These are phyloP conservation scores for Phanerochaete sordida DNA, from an alignment of 768 basidiomycete genomes.

Conservation along the genomic window DNA sequence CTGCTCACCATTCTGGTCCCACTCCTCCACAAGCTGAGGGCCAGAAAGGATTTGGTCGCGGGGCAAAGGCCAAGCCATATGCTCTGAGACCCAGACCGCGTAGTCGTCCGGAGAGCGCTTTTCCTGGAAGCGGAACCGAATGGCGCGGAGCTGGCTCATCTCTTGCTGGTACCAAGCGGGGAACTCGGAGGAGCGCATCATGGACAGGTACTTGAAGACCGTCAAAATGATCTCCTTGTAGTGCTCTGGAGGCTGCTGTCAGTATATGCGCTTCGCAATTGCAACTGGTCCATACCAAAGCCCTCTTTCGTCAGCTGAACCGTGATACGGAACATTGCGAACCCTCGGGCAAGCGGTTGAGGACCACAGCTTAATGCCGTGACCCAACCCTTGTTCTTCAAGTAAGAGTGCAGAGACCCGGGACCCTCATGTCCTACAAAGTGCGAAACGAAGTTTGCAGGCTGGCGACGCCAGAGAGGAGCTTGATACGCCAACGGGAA, in stretches of 20 bases:
- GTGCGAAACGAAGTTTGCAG: constrained; percentile 70
- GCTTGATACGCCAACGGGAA: constrained; percentile 77
- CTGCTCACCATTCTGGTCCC: constrained; percentile 46
- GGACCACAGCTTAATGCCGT: constrained; percentile 68
- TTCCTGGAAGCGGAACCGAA: constrained; percentile 84
- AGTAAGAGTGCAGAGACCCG: constrained; percentile 86
- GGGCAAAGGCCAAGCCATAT: constrained; percentile 81
- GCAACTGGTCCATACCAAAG: constrained; percentile 48
- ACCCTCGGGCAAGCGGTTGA: constrained; percentile 73
- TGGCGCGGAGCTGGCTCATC: constrained; percentile 62
- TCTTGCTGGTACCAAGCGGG: constrained; percentile 75
- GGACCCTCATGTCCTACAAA: constrained; percentile 91
- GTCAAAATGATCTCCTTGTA: constrained; percentile 67
- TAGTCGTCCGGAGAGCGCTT: constrained; percentile 79
- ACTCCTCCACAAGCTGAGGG: constrained; percentile 69
- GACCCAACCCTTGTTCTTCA: constrained; percentile 88
- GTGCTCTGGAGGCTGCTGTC: constrained; percentile 48
- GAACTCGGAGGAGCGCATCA: constrained; percentile 60
- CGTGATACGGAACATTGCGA: constrained; percentile 86
- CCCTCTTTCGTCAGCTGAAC: constrained; percentile 81
- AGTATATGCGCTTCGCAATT: constrained; percentile 6
- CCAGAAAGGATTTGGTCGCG: constrained; percentile 70
- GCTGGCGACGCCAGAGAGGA: constrained; percentile 74
- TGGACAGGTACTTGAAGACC: constrained; percentile 74
- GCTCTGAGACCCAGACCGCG: constrained; percentile 69